Conservation (phyloP, 768 basidiomycete species). For the Boletus pseudo-olivaceus region DNA sequence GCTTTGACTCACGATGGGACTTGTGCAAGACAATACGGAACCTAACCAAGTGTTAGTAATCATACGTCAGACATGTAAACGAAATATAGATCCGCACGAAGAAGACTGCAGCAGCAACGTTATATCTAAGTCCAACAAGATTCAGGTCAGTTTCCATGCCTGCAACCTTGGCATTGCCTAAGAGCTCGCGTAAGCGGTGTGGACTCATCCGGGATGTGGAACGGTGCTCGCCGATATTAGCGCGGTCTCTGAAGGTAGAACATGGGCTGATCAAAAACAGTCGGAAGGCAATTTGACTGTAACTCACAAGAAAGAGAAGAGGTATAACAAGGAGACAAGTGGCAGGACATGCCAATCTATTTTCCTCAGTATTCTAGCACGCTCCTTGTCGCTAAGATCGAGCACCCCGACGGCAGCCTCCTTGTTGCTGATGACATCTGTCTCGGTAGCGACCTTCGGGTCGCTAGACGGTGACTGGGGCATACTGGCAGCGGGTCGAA, state of each 20-base stretch:
- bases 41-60: conserved; percentile 13
- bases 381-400: not conserved
- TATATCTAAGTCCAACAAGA: conserved; percentile 36
- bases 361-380: conserved; percentile 13
- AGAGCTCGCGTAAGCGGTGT: conserved; percentile 2
- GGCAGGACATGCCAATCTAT: conserved; percentile 22
- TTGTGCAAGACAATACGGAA: conserved; percentile 36
- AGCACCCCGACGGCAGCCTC: not conserved
- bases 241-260: conserved; percentile 34
- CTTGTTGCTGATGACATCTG: conserved; percentile 5
- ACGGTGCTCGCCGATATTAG: conserved; percentile 38
- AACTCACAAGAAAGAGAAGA: conserved; percentile 21
- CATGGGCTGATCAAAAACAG: not conserved
- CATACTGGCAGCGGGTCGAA: conserved; percentile 11
- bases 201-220: not conserved
- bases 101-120: conserved; percentile 38
- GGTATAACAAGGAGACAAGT: conserved; percentile 12
- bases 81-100: conserved; percentile 24
- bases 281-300: not conserved
- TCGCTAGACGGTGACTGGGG: not conserved
- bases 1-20: conserved; percentile 35
- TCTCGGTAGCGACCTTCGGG: conserved; percentile 1
- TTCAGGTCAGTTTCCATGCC: conserved; percentile 41
- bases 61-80: not conserved
- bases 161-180: conserved; percentile 43